These are phyloP conservation scores for Chrysosphaeria jannelii DNA, from an alignment of 2,329 filamentous ascomycete genomes.

Conservation along the genomic window DNA sequence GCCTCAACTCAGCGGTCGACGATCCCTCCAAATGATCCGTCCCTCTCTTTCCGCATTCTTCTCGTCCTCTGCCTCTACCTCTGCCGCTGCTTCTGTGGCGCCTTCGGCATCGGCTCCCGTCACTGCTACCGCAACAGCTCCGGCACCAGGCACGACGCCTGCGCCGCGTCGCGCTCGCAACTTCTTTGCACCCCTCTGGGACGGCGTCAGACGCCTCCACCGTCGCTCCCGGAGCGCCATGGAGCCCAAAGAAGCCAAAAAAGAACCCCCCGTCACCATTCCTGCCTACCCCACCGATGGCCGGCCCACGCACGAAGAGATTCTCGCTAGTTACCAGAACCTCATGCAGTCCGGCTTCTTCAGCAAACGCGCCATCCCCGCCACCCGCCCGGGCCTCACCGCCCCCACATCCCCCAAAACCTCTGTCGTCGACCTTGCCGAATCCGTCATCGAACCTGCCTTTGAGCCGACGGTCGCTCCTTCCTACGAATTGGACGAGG, in stretches of 20 bases:
- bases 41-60: constrained; percentile 1
- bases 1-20: constrained; percentile 2
- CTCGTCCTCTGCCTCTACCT: neutral
- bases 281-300: neutral
- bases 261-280: neutral
- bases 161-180: constrained; percentile 4
- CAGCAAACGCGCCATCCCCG: constrained; percentile 23
- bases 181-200: constrained; percentile 9
- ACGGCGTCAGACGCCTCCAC: constrained; percentile 8
- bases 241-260: too few species aligned
- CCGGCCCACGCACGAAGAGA: constrained; percentile 16
- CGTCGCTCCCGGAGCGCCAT: constrained; percentile 3
- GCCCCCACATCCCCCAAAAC: neutral
- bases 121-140: too few species aligned
- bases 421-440: constrained; percentile 1
- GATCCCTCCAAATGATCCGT: constrained; percentile 3
- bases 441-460: too few species aligned
- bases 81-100: too few species aligned
- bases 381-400: constrained; percentile 16
- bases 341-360: constrained; percentile 28
- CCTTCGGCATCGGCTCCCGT: too few species aligned
- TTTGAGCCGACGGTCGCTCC: too few species aligned
- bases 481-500: too few species aligned
- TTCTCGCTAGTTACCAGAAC: constrained; percentile 23
- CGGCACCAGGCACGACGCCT: neutral